phyloP scores from a whole-genome alignment of 805 yeast genomes.

The Barnettozyma botsteinii region DNA sequence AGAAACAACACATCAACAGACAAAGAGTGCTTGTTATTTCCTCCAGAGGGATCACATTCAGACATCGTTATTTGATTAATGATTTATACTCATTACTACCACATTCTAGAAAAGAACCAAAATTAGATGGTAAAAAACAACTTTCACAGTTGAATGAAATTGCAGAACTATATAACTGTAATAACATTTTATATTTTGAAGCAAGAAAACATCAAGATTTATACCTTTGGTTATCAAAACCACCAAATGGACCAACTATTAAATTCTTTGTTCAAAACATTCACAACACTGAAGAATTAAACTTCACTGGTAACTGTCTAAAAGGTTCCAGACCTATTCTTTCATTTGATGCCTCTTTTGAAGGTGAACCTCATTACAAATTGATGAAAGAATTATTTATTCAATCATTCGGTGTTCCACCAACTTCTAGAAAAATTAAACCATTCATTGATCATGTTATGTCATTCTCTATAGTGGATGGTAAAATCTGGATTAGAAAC shows the following conservation, averaged over 20 bases:
- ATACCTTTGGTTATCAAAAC: conserved; percentile 90
- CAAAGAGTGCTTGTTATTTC: conserved; percentile 87
- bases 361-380: conserved; percentile 57
- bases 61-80: conserved; percentile 90
- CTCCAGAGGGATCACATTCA: conserved; percentile 89
- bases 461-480: conserved; percentile 88
- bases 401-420: conserved; percentile 93
- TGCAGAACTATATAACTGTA: conserved; percentile 96
- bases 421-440: conserved; percentile 83
- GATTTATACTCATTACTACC: conserved; percentile 80
- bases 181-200: conserved; percentile 89
- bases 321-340: conserved; percentile 93
- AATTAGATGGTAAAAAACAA: conserved; percentile 88
- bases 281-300: conserved; percentile 93
- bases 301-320: conserved; percentile 93
- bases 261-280: conserved; percentile 92
- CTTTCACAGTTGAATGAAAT: conserved; percentile 86
- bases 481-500: conserved; percentile 92
- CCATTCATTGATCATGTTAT: conserved; percentile 95
- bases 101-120: conserved; percentile 94
- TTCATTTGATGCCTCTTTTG: conserved; percentile 81
- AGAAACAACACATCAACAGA: conserved; percentile 64
- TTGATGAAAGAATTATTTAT: conserved; percentile 78
- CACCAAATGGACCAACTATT: conserved; percentile 96
- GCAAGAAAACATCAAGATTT: conserved; percentile 94